A percentile compares a stretch with the other conserved stretches of the same genome.
phyloP scores from a whole-genome alignment of 768 basidiomycete species.

The Cystofilobasidium ferigula region DNA sequence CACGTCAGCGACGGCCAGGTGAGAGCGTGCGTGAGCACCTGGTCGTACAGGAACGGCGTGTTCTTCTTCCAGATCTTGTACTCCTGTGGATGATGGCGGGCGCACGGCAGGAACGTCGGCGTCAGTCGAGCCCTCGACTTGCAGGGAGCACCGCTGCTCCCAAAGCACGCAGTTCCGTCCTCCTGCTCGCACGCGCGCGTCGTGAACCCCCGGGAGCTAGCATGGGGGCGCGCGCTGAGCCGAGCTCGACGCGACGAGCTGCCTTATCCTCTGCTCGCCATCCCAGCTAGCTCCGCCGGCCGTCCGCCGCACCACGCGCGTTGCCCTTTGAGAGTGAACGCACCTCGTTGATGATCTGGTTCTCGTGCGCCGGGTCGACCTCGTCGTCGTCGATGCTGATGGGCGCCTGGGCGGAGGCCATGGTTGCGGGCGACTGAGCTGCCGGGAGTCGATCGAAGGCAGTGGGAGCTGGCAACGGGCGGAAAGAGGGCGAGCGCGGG shows the following conservation, averaged over 20 bases:
- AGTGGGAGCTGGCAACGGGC: no score
- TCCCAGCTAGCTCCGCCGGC: no score
- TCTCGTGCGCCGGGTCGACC: constrained; percentile 36
- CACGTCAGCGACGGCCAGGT: constrained; percentile 97
- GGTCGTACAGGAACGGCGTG: constrained; percentile 93
- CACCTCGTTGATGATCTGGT: constrained; percentile 42
- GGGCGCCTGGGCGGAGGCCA: constrained; percentile 16
- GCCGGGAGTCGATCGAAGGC: no score
- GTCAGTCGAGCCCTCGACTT: not conserved
- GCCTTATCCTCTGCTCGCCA: no score
- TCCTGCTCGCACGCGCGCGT: no score
- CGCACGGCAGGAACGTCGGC: not conserved
- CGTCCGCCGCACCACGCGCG: no score
- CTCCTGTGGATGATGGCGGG: constrained; percentile 30
- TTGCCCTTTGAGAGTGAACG: constrained; percentile 26
- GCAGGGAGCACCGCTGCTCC: no score
- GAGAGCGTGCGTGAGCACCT: constrained; percentile 91
- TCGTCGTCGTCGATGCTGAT: constrained; percentile 41
- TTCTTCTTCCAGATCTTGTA: constrained; percentile 46
- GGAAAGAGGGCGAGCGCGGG: no score
- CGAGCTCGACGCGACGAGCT: no score
- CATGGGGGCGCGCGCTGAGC: no score
- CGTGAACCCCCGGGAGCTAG: no score
- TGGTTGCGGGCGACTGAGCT: not conserved
- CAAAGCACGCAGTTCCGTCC: no score